Evolutionary conservation across 2,329 filamentous ascomycete genomes (phyloP), one percentile per base, ranked within the genome.

Genomic region (Exophiala aquamarina): DNA sequence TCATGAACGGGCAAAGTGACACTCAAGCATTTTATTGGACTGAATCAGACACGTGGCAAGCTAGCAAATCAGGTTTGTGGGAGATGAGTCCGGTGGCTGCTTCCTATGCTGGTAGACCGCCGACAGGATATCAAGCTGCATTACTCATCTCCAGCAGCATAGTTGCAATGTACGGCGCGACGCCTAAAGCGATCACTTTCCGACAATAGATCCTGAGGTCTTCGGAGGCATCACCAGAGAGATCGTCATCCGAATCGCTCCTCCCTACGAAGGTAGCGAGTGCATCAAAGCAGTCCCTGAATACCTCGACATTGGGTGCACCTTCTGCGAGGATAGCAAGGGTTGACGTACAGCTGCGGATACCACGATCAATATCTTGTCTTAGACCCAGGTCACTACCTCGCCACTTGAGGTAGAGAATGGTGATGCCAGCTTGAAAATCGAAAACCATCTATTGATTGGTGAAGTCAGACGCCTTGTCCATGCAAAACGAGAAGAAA

Each of bases 341-440:
- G 18, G 14, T 26, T 9, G 36, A 40, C n/a, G 18, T 40, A 15
- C 36, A 40, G 36, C 23, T 26, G 36, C 36, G 36, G 15, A 40
- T 26, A 26, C 15, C 36, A 3, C 36, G 36, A 11, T 40, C 36
- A 19, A 20, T 19, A 18, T 36, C 33, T 15, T 36, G 33, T 10
- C 15, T 11, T 11, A n/a, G 15, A 17, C n/a, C n/a, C n/a, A 20
- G 33, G 10, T 17, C 15, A 3, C 11, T 4, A 4, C 18, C 36
- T 21, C 15, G 9, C 36, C 36, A 40, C 21, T 18, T 20, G 13
- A 21, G 14, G 18, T 40, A 40, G 18, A 40, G 14, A 11, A 40
- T 21, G 7, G 36, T 40, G 14, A 40, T 19, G 21, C 36, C 36
- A 8, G 36, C 21, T 40, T 40, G 36, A 11, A 40, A 40, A 4